Evolutionary conservation across 768 basidiomycete genomes (phyloP).

Genomic region (Neoboletus subvelutipes): DNA sequence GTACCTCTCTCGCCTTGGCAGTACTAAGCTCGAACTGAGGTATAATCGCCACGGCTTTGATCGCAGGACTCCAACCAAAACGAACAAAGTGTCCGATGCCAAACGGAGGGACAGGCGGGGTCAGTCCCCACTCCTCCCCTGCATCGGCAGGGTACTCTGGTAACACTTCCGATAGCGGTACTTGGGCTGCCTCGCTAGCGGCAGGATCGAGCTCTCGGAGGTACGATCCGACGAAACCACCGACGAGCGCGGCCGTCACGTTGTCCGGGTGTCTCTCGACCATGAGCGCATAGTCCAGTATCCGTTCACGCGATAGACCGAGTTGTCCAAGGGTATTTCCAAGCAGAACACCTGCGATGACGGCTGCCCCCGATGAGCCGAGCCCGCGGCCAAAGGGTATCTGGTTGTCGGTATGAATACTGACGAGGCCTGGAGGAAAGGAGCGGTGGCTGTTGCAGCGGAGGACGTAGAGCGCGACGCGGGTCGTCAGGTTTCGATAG

Average conservation of each 20-base stretch:
- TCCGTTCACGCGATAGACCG: constrained; percentile 61
- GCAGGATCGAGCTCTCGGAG: constrained; percentile 82
- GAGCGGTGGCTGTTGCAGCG: constrained; percentile 75
- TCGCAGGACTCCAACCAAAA: constrained; percentile 80
- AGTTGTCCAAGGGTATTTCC: constrained; percentile 81
- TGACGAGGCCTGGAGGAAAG: constrained; percentile 70
- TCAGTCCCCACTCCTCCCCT: constrained; percentile 84
- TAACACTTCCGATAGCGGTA: constrained; percentile 92
- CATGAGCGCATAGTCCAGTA: constrained; percentile 97
- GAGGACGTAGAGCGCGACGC: constrained; percentile 96
- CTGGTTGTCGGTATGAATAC: constrained; percentile 81
- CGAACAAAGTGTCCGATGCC: constrained; percentile 95
- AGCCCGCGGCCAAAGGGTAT: constrained; percentile 98
- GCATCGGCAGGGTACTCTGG: constrained; percentile 96
- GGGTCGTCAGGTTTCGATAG: constrained; percentile 96
- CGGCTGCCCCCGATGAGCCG: constrained; percentile 98
- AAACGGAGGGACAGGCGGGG: constrained; percentile 82
- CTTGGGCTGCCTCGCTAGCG: constrained; percentile 80
- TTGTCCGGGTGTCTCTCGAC: constrained; percentile 99
- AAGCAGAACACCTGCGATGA: constrained; percentile 93
- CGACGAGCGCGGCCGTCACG: constrained; percentile 94
- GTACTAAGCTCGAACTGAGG: constrained; percentile 96
- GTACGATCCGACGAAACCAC: constrained; percentile 97
- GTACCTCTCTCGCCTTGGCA: constrained; percentile 85
- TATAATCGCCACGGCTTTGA: constrained; percentile 92